Percentiles rank a stretch among this genome's conserved stretches.
phyloP scores from a whole-genome alignment of 495 filamentous ascomycete species.

The Penicillium arizonense region DNA sequence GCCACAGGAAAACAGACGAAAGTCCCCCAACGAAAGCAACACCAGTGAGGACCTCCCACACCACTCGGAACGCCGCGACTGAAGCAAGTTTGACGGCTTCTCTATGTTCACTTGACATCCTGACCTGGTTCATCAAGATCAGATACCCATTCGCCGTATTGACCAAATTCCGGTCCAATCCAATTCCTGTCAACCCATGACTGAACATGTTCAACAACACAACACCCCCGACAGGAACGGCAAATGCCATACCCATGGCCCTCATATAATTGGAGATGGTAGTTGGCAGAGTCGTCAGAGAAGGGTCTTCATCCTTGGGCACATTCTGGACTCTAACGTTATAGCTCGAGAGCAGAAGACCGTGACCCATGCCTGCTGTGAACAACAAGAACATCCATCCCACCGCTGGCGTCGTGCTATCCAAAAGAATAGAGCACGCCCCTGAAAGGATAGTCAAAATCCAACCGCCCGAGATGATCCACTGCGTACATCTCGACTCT shows the following conservation, averaged over 20 bases:
- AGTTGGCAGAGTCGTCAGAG: conserved; percentile 17
- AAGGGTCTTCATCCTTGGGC: conserved; percentile 7
- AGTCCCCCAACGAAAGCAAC: conserved; percentile 22
- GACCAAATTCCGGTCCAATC: conserved; percentile 11
- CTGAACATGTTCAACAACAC: conserved; percentile 53
- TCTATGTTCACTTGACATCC: conserved; percentile 15
- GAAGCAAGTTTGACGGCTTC: conserved; percentile 17
- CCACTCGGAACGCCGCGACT: conserved; percentile 15
- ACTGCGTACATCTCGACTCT: conserved; percentile 43
- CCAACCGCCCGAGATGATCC: conserved; percentile 58
- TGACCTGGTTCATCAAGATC: conserved; percentile 20
- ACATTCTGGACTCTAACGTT: conserved; percentile 45
- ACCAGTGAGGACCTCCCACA: conserved; percentile 26
- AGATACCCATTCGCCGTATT: conserved; percentile 23
- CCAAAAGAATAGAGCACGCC: conserved; percentile 51
- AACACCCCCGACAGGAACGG: conserved; percentile 59
- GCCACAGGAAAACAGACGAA: conserved; percentile 26
- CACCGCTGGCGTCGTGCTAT: conserved; percentile 39
- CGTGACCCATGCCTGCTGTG: conserved; percentile 52
- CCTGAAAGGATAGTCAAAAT: conserved; percentile 41
- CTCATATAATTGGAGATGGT: conserved; percentile 60
- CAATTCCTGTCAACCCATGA: conserved; percentile 12
- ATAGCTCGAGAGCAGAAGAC: conserved; percentile 52
- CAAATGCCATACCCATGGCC: conserved; percentile 61
- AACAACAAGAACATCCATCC: conserved; percentile 54